Percentiles rank a stretch among this genome's conserved stretches.
These are phyloP conservation scores for Crotalaria pallida DNA, from an alignment of 306 rosid genomes.

Conservation along the genomic window DNA sequence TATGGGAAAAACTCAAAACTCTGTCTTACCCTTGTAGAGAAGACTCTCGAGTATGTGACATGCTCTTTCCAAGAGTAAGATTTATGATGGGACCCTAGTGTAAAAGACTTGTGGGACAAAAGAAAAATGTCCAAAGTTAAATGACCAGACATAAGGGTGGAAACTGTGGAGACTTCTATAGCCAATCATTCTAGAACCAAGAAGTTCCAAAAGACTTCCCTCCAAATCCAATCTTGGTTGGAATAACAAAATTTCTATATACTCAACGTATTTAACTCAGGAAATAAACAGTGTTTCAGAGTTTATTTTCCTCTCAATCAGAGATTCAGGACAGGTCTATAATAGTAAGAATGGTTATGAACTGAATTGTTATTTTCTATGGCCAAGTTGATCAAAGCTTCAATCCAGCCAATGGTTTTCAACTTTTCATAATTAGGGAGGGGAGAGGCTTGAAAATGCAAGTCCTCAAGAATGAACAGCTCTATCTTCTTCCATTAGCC, in stretches of 20 bases:
- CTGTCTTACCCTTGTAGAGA: background rate
- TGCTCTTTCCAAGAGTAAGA: background rate
- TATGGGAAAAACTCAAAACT: too few relatives aligned
- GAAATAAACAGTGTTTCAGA: conserved; percentile 21
- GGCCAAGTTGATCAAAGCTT: conserved; percentile 16
- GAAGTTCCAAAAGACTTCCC: conserved; percentile 14
- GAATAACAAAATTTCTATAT: conserved; percentile 10
- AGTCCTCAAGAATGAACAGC: background rate
- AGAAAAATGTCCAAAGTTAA: background rate
- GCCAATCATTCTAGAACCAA: conserved; percentile 18
- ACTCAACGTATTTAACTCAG: conserved; percentile 12
- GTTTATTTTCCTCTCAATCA: conserved; percentile 27
- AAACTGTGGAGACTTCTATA: conserved; percentile 9
- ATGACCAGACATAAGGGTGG: conserved; percentile 10
- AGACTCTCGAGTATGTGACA: background rate
- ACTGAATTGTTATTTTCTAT: background rate
- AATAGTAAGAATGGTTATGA: conserved; percentile 17
- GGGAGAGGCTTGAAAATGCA: background rate
- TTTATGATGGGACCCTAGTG: too few relatives aligned
- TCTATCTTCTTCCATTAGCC: conserved; percentile 53
- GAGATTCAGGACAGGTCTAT: conserved; percentile 19
- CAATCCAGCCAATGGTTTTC: conserved; percentile 7
- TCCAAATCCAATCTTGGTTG: conserved; percentile 17
- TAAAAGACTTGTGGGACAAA: too few relatives aligned
- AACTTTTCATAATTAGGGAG: background rate